Evolutionary conservation across 2,329 filamentous ascomycete species (phyloP), one percentile per base, ranked within the genome.

Genomic region (Sphaerulina musiva): DNA sequence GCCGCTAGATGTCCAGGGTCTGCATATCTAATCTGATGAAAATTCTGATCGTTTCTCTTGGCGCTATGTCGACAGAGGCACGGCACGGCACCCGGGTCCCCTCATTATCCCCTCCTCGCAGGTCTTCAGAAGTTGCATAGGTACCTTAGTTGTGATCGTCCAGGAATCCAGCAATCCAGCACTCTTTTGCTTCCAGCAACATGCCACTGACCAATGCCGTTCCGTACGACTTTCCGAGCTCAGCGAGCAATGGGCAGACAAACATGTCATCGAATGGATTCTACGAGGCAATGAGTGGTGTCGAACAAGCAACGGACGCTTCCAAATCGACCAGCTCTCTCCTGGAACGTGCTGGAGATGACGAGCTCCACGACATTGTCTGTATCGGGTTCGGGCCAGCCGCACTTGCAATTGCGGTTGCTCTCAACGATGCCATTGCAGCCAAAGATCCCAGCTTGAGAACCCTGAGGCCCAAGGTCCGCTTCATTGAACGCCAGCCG

Each of bases 341-440:
- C 7, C 72, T 86, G 12, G 74, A 70, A 48, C 72, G 79, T n/a
- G 76, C 79, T 2, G 72, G 77, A 20, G 70, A 78, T 48, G 79
- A 84, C 59, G 80, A 87, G 48, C 74, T 89, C 34, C 85, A 91
- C 68, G 92, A 97, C 70, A 76, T 97, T 49, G 76, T 97, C 62
- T 95, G 90, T 71, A 83, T 95, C 53, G 92, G 92, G 23, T 97
- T 97, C 68, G 92, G 92, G 7, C 92, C 92, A 17, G 92, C 92
- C 31, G 93, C 89, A 57, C 78, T 97, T 38, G 85, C 91, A n/a
- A 86, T 97, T 58, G 92, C 88, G 10, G 85, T 95, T 54, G 91
- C 92, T 26, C 79, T 96, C 42, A 85, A 95, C 70, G 92, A 97
- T 70, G 75, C 82, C n/a, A 72, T 87, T 50, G 80, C 82, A 68